These are phyloP conservation scores for Cylindrodendrum hubeiense DNA, from an alignment of 2,329 filamentous ascomycete genomes.

Conservation along the genomic window DNA sequence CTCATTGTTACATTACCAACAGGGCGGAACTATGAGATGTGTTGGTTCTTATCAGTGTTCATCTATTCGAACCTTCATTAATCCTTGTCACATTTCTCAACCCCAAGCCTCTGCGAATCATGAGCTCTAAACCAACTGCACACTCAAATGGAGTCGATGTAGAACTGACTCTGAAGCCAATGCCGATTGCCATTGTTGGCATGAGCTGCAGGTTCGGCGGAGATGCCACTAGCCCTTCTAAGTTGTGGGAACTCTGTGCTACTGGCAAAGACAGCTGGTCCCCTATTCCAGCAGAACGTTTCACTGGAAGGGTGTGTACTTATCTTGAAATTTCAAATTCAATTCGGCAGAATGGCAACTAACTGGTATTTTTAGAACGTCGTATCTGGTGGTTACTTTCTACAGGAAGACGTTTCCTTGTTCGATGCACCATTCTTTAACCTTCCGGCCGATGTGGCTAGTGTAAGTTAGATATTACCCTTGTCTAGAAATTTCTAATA, in stretches of 20 bases:
- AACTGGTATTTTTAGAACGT: neutral
- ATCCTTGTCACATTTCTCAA: too few relatives aligned
- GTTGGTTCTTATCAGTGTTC: too few relatives aligned
- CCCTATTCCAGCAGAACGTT: constrained; percentile 10
- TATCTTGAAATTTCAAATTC: neutral
- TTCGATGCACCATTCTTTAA: constrained; percentile 30
- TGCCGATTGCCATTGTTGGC: constrained; percentile 28
- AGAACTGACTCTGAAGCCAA: neutral
- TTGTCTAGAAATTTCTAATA: too few relatives aligned
- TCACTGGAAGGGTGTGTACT: neutral
- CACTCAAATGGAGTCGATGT: too few relatives aligned
- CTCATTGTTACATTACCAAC: too few relatives aligned
- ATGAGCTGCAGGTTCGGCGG: constrained; percentile 24
- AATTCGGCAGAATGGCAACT: neutral
- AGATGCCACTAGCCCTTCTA: constrained; percentile 8
- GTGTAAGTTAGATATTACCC: neutral
- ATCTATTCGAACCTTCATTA: too few relatives aligned
- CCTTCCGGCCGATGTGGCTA: constrained; percentile 8
- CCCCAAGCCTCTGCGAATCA: too few relatives aligned
- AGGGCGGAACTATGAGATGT: too few relatives aligned
- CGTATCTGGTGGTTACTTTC: constrained; percentile 3
- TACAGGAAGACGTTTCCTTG: constrained; percentile 13
- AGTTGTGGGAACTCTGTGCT: constrained; percentile 25
- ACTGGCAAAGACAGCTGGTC: constrained; percentile 1
- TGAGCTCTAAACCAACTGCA: too few relatives aligned